phyloP scores from a whole-genome alignment of 106 monocot species.

The Allium fistulosum region DNA sequence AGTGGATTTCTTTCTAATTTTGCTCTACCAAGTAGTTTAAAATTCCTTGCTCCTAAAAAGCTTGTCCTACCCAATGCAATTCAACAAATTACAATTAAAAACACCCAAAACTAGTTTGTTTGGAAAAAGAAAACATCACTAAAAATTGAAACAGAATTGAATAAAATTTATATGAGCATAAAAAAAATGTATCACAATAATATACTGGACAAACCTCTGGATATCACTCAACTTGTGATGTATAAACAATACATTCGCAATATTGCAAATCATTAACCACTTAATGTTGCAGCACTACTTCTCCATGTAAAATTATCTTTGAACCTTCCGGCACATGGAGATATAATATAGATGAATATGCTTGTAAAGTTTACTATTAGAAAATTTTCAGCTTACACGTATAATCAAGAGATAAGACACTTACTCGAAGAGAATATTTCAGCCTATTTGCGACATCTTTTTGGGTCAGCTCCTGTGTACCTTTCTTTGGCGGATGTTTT shows the following conservation, averaged over 20 bases:
- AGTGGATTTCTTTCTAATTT: too few species aligned
- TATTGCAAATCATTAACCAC: slow-evolving; percentile 60
- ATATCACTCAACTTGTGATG: slow-evolving; percentile 55
- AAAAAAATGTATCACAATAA: slow-evolving; percentile 9
- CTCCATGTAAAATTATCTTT: slow-evolving; percentile 59
- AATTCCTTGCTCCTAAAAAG: too few species aligned
- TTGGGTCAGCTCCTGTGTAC: slow-evolving; percentile 15
- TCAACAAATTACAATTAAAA: not conserved
- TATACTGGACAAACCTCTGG: slow-evolving; percentile 35
- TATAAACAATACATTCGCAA: slow-evolving; percentile 68
- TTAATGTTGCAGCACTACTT: slow-evolving; percentile 41
- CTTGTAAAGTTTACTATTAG: slow-evolving; percentile 26
- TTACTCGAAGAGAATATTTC: slow-evolving; percentile 74
- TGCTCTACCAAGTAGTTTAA: too few species aligned
- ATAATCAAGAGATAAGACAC: slow-evolving; percentile 3
- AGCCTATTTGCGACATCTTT: slow-evolving; percentile 42
- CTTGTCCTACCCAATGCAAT: too few species aligned
- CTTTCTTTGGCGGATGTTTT: slow-evolving; percentile 14
- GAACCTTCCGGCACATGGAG: slow-evolving; percentile 58
- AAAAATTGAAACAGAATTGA: not conserved
- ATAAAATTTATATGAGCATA: not conserved
- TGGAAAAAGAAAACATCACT: not conserved
- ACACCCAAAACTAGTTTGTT: not conserved
- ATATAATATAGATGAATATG: slow-evolving; percentile 72
- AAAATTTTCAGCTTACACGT: not conserved